Evolutionary conservation across 2,329 filamentous ascomycete genomes (phyloP), one percentile per base, ranked within the genome.

Genomic region (Arthrinium phaeospermum): DNA sequence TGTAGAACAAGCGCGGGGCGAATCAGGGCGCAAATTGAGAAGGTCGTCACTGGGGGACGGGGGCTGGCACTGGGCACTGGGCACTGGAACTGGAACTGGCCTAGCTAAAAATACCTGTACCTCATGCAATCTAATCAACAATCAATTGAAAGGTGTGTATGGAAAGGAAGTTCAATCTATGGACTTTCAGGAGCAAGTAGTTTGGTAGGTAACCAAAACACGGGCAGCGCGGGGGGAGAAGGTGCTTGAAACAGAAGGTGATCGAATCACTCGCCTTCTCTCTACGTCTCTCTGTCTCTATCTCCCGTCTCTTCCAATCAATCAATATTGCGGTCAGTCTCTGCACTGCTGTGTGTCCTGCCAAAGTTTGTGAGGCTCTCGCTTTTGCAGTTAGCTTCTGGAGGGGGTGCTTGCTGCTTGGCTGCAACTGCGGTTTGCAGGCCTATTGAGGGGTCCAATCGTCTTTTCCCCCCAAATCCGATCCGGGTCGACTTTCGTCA

Each of bases 321-420:
- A 64, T 41, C 57, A 41, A 64, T 64, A 41, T 64, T 64, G 57
- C 57, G 57, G 57, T 64, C 53, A 61, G 53, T 61, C 53, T 61
- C 46, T 49, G 46, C 24, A 6, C 12, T 34, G 27, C 27, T 57
- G 51, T 57, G 13, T 30, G 24, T 57, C 24, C 16, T 61, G 53
- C 53, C 53, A 41, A 13, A 64, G 34, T 64, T 64, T 67, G 61
- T 37, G 46, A 68, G 61, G 57, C 46, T 71, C 41, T 67, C 34
- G 27, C 30, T 27, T 49, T 67, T 41, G 45, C 37, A 49, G 70
- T 16, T 49, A 51, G 37, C 45, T 34, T 24, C 22, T 47, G 45
- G 45, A 47, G 45, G 45, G 45, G 45, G 45, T 22, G 45, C 45
- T 47, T 30, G 67, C 51, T 57, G 51, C 51, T 16, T 47, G 22